Base-by-base conservation (phyloP, 2,329 filamentous ascomycete genomes). In the Colletotrichum sublineola region DNA sequence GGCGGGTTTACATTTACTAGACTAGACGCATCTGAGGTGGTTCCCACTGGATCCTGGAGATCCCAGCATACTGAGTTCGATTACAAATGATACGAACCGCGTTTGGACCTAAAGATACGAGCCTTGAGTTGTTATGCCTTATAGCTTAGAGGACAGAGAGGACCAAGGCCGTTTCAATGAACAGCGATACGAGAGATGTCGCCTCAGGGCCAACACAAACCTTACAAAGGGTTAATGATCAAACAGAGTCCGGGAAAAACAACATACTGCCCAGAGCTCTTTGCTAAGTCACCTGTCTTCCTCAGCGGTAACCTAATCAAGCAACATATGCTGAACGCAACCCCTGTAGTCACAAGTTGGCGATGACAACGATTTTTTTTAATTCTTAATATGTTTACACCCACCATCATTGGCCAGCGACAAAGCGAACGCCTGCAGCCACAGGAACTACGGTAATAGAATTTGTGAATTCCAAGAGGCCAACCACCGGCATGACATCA, bases 21-120 rank as follows among this genome's bases (percentile, higher is more conserved):
- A 50, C 15, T 52, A 63, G 44, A 63, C 5, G 14, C 14, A 40
- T 36, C 14, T 36, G 44, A n/a, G 38, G 29, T 11, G 57, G 7
- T 61, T 46, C 40, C 57, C 6, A 9, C 15, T 8, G 18, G 29
- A 33, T 61, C 57, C 57, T 40, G 44, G 60, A 63, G 20, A 52
- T 50, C 46, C 31, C 9, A 29, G 33, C n/a, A 63, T 50, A 29
- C 44, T 7, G 60, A 50, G 7, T 24, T 20, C 5, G 31, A 18
- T 24, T 40, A 3, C 15, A 52, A 7, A 40, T 15, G 14, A 57
- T 15, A 40, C n/a, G n/a, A 50, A 29, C 12, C n/a, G 2, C 14
- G 8, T 12, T 50, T 52, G 14, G 6, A 62, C 60, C 29, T 24
- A 48, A 15, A 50, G 3, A 1, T 6, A 38, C 15, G 14, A 50